These are phyloP conservation scores for Agapanthus africanus DNA, from an alignment of 106 monocot species.

Conservation along the genomic window DNA sequence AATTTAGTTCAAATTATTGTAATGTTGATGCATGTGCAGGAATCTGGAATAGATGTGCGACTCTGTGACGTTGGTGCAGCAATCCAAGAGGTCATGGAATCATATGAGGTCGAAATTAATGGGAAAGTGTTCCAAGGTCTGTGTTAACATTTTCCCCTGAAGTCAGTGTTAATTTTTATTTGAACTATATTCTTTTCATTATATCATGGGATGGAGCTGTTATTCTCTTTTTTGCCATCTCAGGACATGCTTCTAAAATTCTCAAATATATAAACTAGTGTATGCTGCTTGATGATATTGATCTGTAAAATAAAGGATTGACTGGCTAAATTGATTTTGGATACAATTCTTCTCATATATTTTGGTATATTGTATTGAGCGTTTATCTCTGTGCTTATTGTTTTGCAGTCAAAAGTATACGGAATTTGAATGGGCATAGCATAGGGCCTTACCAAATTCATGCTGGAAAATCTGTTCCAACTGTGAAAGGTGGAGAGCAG, in stretches of 20 bases:
- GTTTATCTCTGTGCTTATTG: not conserved
- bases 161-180: not conserved
- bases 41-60: constrained; percentile 96
- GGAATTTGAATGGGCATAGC: constrained; percentile 97
- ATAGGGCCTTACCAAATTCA: constrained; percentile 99
- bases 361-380: not conserved
- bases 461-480: constrained; percentile 97
- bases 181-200: not conserved
- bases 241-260: not conserved
- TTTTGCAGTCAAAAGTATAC: constrained; percentile 81
- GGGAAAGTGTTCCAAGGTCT: constrained; percentile 92
- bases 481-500: constrained; percentile 96
- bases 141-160: not conserved
- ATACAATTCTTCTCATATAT: not conserved
- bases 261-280: not conserved
- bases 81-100: constrained; percentile 98
- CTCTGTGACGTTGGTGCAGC: constrained; percentile 96
- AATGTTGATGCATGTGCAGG: constrained; percentile 44
- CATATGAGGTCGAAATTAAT: constrained; percentile 96
- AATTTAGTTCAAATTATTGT: not conserved
- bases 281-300: not conserved
- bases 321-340: not conserved
- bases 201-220: not conserved
- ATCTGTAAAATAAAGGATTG: not conserved
- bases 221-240: not conserved